Evolutionary conservation across 2,329 filamentous ascomycete species (phyloP), one percentile per base, ranked within the genome.

Genomic region (Clarireedia paspali): DNA sequence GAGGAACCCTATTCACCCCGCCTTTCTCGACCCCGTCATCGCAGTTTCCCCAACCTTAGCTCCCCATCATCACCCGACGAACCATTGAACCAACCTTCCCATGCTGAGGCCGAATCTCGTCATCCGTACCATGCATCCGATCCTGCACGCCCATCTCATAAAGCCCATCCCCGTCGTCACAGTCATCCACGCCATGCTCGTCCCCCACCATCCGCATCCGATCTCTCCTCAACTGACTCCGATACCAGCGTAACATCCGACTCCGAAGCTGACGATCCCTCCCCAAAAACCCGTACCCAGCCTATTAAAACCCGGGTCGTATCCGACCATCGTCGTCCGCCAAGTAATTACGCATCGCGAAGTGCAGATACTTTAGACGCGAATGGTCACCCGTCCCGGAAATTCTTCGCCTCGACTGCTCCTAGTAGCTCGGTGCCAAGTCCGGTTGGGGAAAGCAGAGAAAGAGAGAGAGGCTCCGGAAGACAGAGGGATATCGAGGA

Each of bases 141-240:
- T 23, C 51, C 51, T 68, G 14, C 54, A 62, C 7, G 15, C 6
- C 6, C 45, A 68, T 36, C 45, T 14, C 44, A 59, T 3, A 27
- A 50, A 40, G 52, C 58, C n/a, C 52, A 63, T 48, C 50, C 66
- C 17, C 73, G 78, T 20, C 69, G 77, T 30, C 77, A 80, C 62
- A 80, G 77, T 60, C 78, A 80, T 53, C 75, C 77, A 0, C 71
- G 74, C 30, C 66, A 59, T 52, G 55, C 58, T 34, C 53, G 55
- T 5, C 54, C 44, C 2, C 24, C 17, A 36, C 47, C 53, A 4
- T 42, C 40, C 30, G 38, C 45, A 23, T 55, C 53, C 6, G 53
- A 50, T 2, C 9, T 30, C 27, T 55, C 53, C 2, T 38, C 40
- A 30, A 45, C 40, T 15, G 42, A 46, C 7, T 44, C 30, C 15